Percentiles rank a stretch among this genome's conserved stretches.
These are phyloP conservation scores for Penicillium manginii DNA, from an alignment of 495 filamentous ascomycete genomes.

Conservation along the genomic window DNA sequence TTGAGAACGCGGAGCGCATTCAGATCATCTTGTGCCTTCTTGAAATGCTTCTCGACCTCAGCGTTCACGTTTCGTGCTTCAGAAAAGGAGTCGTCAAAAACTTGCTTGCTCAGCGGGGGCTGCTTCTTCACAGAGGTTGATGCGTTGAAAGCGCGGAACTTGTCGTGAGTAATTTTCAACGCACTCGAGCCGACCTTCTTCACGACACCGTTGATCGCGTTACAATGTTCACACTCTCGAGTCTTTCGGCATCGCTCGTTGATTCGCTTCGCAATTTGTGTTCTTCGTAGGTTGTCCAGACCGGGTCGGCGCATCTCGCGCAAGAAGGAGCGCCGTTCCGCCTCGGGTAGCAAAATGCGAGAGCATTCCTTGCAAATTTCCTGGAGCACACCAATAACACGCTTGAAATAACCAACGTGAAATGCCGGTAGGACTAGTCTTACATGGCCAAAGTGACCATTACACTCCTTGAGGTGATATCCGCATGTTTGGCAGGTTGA, in stretches of 20 bases:
- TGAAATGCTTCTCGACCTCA: constrained; percentile 88
- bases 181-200: constrained; percentile 77
- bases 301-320: constrained; percentile 77
- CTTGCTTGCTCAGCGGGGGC: constrained; percentile 73
- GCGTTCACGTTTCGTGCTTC: constrained; percentile 71
- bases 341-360: constrained; percentile 75
- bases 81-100: constrained; percentile 81
- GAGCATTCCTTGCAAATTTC: constrained; percentile 84
- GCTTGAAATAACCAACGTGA: constrained; percentile 93
- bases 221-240: constrained; percentile 75
- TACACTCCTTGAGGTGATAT: constrained; percentile 74
- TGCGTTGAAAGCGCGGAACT: constrained; percentile 81
- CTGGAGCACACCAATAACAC: constrained; percentile 84
- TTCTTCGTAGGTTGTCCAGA: constrained; percentile 82
- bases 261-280: constrained; percentile 81
- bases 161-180: constrained; percentile 92
- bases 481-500: constrained; percentile 81
- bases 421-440: constrained; percentile 87
- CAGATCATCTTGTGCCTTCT: constrained; percentile 90
- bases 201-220: constrained; percentile 81
- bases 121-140: constrained; percentile 85
- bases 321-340: constrained; percentile 70
- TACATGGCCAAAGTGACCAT: constrained; percentile 94
- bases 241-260: constrained; percentile 86
- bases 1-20: constrained; percentile 88